phyloP scores from a whole-genome alignment of 1,284 basidiomycete genomes.

The Wallemia hederae region DNA sequence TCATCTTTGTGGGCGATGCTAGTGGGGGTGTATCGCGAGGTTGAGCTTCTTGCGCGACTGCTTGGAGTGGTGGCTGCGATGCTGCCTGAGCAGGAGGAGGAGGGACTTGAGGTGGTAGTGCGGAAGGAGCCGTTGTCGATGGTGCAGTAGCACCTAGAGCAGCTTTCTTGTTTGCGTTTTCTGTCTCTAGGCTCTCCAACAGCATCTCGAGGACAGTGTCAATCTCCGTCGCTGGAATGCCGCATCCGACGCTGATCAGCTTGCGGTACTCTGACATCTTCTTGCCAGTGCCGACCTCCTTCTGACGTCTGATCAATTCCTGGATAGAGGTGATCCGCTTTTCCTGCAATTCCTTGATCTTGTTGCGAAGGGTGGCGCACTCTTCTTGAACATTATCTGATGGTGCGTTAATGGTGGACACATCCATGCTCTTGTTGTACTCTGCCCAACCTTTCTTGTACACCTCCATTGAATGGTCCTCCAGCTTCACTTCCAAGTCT shows the following conservation, averaged over 20 bases:
- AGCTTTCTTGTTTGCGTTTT: background rate
- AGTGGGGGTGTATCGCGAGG: background rate
- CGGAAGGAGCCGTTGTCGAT: too few species aligned
- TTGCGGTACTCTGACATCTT: constrained; percentile 61
- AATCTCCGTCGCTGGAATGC: constrained; percentile 50
- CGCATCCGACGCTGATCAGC: constrained; percentile 62
- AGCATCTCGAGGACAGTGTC: constrained; percentile 55
- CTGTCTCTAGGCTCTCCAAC: constrained; percentile 24
- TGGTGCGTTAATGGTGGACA: constrained; percentile 11
- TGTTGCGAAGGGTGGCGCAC: constrained; percentile 31
- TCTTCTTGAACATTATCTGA: constrained; percentile 27
- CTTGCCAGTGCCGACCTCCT: constrained; percentile 47
- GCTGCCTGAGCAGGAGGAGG: background rate
- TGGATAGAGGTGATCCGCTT: constrained; percentile 40
- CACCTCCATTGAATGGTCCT: constrained; percentile 42
- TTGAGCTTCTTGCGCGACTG: background rate
- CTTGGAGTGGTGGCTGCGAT: background rate
- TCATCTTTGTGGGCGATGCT: background rate
- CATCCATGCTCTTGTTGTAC: constrained; percentile 24
- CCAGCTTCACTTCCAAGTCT: constrained; percentile 35
- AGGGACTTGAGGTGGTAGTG: too few species aligned
- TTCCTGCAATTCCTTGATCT: constrained; percentile 32
- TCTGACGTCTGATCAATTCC: constrained; percentile 43
- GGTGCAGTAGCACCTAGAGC: too few species aligned
- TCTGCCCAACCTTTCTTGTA: constrained; percentile 68